These are phyloP conservation scores for Fraxinus paxiana DNA, from an alignment of 305 asterid genomes.

Conservation along the genomic window DNA sequence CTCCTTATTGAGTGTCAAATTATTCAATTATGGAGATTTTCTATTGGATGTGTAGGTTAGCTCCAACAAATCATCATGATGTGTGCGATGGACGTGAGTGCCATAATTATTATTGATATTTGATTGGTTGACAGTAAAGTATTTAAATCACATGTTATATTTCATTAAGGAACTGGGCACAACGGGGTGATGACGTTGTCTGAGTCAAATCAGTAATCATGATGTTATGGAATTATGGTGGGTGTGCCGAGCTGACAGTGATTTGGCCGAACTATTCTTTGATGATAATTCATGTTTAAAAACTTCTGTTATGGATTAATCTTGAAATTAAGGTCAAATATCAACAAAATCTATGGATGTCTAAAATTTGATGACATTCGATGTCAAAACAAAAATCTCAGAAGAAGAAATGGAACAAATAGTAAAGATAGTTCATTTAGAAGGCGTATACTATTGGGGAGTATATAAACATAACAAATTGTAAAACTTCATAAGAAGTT, in stretches of 20 bases:
- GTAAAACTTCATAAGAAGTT: no score
- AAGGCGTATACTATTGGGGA: not conserved
- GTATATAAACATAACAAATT: not conserved
- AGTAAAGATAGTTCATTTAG: not conserved
- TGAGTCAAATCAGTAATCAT: not conserved
- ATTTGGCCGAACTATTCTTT: not conserved
- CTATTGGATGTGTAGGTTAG: no score
- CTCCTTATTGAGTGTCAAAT: not conserved
- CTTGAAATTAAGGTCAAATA: not conserved
- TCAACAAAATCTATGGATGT: not conserved
- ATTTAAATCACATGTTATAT: not conserved
- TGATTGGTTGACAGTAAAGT: no score
- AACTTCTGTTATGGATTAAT: not conserved
- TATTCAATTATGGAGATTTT: no score
- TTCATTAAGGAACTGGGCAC: not conserved
- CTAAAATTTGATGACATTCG: not conserved
- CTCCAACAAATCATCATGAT: no score
- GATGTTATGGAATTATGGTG: not conserved
- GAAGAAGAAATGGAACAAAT: not conserved
- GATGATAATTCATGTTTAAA: not conserved
- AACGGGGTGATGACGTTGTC: not conserved
- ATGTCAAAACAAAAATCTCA: not conserved
- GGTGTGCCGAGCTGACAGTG: not conserved
- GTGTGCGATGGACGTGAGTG: no score
- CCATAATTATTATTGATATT: no score